Conservation (phyloP, 495 filamentous ascomycete genomes). For the Letharia columbiana region DNA sequence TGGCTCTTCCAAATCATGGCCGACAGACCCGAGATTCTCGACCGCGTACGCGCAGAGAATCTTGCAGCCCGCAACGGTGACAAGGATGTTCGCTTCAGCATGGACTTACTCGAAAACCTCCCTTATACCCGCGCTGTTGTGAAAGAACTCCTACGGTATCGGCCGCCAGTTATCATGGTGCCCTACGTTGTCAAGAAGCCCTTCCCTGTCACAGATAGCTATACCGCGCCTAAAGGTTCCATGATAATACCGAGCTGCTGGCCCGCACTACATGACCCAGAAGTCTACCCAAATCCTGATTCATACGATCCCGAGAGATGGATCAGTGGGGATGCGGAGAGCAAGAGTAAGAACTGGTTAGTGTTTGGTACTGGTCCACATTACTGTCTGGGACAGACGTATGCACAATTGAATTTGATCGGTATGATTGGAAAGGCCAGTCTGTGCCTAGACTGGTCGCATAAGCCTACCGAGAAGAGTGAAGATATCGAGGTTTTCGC, state of each 20-base stretch:
- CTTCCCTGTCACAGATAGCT: constrained; percentile 83
- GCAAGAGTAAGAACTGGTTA: constrained; percentile 91
- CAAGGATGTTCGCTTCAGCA: constrained; percentile 54
- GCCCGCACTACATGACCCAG: constrained; percentile 84
- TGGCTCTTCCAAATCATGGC: constrained; percentile 96
- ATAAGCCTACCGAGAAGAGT: constrained; percentile 66
- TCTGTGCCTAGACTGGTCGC: constrained; percentile 82
- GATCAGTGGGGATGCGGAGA: constrained; percentile 82
- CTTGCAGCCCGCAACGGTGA: constrained; percentile 69
- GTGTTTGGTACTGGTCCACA: constrained; percentile 95
- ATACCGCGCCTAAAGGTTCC: constrained; percentile 84
- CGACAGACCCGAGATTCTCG: constrained; percentile 83
- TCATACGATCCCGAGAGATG: constrained; percentile 82
- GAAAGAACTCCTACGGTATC: constrained; percentile 88
- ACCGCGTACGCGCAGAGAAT: constrained; percentile 90
- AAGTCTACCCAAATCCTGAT: constrained; percentile 85
- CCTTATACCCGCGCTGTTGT: constrained; percentile 87
- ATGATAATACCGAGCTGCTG: constrained; percentile 93
- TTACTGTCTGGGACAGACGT: constrained; percentile 93
- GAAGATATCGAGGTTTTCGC: constrained; percentile 99
- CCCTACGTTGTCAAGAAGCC: constrained; percentile 91
- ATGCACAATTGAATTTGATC: constrained; percentile 83
- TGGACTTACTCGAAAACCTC: constrained; percentile 83
- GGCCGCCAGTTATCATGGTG: constrained; percentile 96
- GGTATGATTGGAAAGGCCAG: constrained; percentile 93